Base-by-base conservation (phyloP, 1,284 basidiomycete species). In the Puccinia novopanici region DNA sequence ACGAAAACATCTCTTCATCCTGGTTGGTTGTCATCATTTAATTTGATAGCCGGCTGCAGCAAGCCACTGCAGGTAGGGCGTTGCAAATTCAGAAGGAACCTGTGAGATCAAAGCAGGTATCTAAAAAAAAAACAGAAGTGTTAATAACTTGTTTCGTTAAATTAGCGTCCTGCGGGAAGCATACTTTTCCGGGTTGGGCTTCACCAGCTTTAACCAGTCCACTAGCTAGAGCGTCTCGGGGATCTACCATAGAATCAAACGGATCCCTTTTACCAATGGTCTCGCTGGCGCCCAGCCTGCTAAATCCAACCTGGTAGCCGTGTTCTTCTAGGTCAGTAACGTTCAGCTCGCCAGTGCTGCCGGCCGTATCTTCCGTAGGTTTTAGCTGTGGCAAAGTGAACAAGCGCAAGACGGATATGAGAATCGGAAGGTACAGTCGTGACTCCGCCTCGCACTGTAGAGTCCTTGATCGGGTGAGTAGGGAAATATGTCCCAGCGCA, bases 241-340 rank as follows among this genome's bases (percentile, higher is more conserved):
- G 79, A 81, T 81, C 79, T 19, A 48, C 72, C 48, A 81, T 68
- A 24, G 61, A 50, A 55, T 65, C 63, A 67, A 81, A 74, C 27
- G 70, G 52, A 75, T 74, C 72, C 50, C 45, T 79, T 34, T 74
- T 75, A 3, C 61, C 61, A 63, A 71, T 48, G 24, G 61, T 42
- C 63, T 88, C 87, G 22, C 92, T 92, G 0, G 96, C 93, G 0
- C 93, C 94, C 13, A 99, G 89, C 67, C 92, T 90, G 76, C 94
- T 95, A 87, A 96, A 99, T 2, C 92, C 91, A 0, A 93, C 92
- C 85, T 99, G 96, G 87, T 98, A 99, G 10, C 71, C 79, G 57
- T 67, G 30, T 10, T 92, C 96, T 84, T 98, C 95, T 82, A 91
- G 91, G 86, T 98, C 96, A 65, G 96, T 90, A 61, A 90, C 89